Conservation (phyloP, 2,329 filamentous ascomycete species). For the Scedosporium minutisporum region DNA sequence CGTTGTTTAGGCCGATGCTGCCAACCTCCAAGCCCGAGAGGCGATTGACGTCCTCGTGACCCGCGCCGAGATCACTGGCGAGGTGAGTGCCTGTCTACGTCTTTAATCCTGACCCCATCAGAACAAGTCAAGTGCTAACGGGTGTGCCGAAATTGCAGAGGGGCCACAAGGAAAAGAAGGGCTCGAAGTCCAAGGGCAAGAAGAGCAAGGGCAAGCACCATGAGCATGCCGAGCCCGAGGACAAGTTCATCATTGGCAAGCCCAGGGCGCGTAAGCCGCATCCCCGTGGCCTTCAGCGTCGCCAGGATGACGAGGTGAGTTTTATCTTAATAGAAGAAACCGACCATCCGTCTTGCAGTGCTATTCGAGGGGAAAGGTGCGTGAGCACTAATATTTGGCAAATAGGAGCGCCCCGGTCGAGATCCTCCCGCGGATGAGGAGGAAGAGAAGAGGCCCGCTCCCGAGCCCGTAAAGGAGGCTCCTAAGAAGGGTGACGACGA, state of each 20-base stretch:
- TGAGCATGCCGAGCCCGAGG: background rate
- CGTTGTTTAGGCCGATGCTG: background rate
- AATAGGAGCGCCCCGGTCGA: background rate
- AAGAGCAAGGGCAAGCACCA: background rate
- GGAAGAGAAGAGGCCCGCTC: background rate
- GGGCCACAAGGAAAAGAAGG: conserved; percentile 1
- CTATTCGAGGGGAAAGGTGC: background rate
- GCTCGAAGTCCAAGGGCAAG: background rate
- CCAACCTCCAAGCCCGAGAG: background rate
- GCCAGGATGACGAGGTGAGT: background rate
- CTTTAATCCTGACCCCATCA: too few relatives aligned
- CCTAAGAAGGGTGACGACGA: background rate
- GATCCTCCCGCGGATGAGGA: background rate
- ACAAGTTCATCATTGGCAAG: conserved; percentile 1
- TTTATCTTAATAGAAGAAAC: too few relatives aligned
- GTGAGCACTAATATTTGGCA: background rate
- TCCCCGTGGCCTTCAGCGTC: background rate
- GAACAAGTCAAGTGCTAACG: too few relatives aligned
- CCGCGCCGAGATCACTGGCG: background rate
- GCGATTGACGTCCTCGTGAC: background rate
- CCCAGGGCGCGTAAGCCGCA: background rate
- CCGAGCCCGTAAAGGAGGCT: conserved; percentile 2
- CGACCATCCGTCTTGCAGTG: too few relatives aligned
- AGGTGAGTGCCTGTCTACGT: background rate
- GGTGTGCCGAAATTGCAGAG: too few relatives aligned